Evolutionary conservation across 441 rosid species (phyloP), one percentile per base, ranked within the genome.

Genomic region (Corymbia citriodora): DNA sequence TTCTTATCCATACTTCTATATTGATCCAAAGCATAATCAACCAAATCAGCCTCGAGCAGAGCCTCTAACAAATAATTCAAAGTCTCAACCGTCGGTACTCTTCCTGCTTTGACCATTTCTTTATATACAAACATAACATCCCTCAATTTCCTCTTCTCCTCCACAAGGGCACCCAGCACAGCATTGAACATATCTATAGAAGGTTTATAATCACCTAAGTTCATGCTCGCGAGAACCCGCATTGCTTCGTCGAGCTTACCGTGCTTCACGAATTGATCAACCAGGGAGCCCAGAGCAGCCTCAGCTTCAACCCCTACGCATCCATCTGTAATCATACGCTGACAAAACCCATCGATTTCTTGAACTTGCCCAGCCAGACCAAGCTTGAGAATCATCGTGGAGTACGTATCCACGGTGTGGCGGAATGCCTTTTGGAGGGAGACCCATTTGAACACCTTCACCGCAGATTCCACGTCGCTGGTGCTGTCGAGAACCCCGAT

Each of bases 31-130:
- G 93, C 95, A 87, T 89, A 87, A 90, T 92, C 94, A 49, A 94
- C 88, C 92, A 89, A 91, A n/a, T 61, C 92, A 29, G 91, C 92
- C 90, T 94, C 91, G 89, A 95, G 92, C 91, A 95, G 91, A 90
- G 92, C 93, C 92, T 95, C 95, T 87, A 95, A 87, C 92, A 94
- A 89, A 92, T 50, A 90, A 92, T 95, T 95, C 92, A 95, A 86
- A 88, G 95, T 94, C 88, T 92, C 92, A 61, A 93, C 90, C 10
- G 72, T 94, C 6, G 97, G 96, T 23, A 88, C 87, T 55, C 94
- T 89, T 40, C 95, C 94, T 52, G 93, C 95, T 90, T 94, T 95
- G 86, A 94, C 93, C 96, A 95, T 95, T 90, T 95, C 96, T 93
- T 95, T 95, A 70, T 95, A 95, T 88, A 95, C 94, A 91, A 95